Base-by-base conservation (phyloP, 805 yeast species). In the Saccharomycopsis fodiens region DNA sequence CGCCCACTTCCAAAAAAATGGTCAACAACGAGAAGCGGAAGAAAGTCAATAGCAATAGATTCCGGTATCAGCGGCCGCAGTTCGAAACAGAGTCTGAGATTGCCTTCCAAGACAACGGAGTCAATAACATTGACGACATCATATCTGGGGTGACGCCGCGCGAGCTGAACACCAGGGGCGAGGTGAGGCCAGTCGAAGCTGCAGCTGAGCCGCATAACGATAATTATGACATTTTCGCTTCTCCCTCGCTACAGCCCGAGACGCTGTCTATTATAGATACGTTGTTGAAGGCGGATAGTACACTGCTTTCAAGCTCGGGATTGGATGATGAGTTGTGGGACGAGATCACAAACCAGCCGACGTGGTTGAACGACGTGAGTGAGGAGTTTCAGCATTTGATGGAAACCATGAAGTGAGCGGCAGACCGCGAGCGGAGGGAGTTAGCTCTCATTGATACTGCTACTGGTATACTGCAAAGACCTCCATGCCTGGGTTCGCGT, bases 281-380 rank as follows among this genome's bases (percentile, higher is more conserved):
- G 29, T 21, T 41, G 25, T 13, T 15, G 19, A 31, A 32, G 19
- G 17, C 22, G 16, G 25, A 7, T 19, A 25, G 6, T 22, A 12
- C 27, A 21, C 6, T 36, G 17, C 13, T 37, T 30, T 17, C 34
- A 12, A 41, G 25, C 17, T 17, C 38, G n/a, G 60, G 65, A 15
- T 58, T 62, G 3, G 82, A 76, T 52, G 59, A 65, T 41, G 72
- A 80, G 50, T 62, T 84, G 27, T 84, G 94, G 94, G 79, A 76
- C 56, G 89, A 83, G 52, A 79, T 84, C 45, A 78, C 88, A 0
- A 75, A 74, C 55, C 86, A 82, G 55, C 89, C 89, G 0, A 79
- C 75, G 53, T 84, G 94, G 94, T 61, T 84, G 46, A 73, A 73
- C 46, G 75, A 68, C 39, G 62, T 60, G 15, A 64, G 65, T 17